Conservation (phyloP, 306 rosid species). For the Corylus avellana region DNA sequence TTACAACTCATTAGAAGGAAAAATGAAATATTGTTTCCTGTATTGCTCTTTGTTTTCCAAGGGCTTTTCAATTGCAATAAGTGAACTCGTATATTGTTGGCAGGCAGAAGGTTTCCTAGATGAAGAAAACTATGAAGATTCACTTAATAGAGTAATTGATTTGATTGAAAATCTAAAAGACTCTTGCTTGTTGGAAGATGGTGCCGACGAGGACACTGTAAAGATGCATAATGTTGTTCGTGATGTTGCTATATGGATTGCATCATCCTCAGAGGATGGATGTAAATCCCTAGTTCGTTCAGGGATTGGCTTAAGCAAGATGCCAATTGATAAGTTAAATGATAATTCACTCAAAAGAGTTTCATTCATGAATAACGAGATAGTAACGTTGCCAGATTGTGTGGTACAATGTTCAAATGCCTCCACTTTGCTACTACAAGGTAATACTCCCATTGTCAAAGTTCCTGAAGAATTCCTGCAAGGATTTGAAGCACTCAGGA, state of each 20-base stretch:
- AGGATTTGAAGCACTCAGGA: constrained; percentile 16
- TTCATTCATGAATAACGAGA: constrained; percentile 18
- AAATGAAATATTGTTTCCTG: neutral
- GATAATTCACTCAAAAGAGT: constrained; percentile 15
- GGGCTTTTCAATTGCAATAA: constrained; percentile 4
- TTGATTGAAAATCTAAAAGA: neutral
- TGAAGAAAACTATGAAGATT: neutral
- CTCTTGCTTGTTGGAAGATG: constrained; percentile 6
- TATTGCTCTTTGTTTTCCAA: constrained; percentile 17
- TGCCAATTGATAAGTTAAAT: neutral
- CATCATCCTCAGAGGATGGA: neutral
- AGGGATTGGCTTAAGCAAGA: constrained; percentile 19
- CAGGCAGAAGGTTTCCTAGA: constrained; percentile 13
- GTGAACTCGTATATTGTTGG: constrained; percentile 15
- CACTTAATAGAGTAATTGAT: neutral
- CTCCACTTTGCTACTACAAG: constrained; percentile 15
- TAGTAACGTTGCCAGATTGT: constrained; percentile 5
- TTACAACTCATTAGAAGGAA: constrained; percentile 9
- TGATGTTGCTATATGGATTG: constrained; percentile 13
- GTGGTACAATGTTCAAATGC: constrained; percentile 13
- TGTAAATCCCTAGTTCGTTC: constrained; percentile 12
- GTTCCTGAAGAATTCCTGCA: constrained; percentile 17
- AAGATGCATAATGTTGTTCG: neutral
- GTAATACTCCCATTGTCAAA: constrained; percentile 7
- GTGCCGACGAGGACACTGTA: neutral